A percentile compares a stretch with the other conserved stretches of the same genome.
Conservation (phyloP, 768 basidiomycete genomes). For the Psilocybe azurescens region DNA sequence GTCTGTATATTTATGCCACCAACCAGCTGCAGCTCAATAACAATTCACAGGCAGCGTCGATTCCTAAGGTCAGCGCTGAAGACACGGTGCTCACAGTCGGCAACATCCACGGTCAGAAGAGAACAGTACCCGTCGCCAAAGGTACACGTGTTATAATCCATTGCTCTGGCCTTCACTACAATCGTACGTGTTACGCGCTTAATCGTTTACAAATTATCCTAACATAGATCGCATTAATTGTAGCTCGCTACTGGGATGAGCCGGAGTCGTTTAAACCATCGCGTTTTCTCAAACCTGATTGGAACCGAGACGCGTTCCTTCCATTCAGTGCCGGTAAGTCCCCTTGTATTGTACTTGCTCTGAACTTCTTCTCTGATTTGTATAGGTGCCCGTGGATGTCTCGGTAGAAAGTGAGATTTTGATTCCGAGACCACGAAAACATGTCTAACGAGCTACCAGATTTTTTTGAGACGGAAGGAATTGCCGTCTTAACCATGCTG, state of each 20-base stretch:
- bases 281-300: slow-evolving; percentile 52
- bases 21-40: background rate
- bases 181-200: slow-evolving; percentile 39
- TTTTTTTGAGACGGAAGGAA: slow-evolving; percentile 55
- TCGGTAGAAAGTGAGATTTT: slow-evolving; percentile 26
- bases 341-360: no score
- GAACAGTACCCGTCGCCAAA: slow-evolving; percentile 45
- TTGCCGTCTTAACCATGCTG: slow-evolving; percentile 53
- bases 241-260: slow-evolving; percentile 59
- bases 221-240: slow-evolving; percentile 18
- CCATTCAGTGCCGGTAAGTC: slow-evolving; percentile 50
- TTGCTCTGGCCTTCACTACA: slow-evolving; percentile 52
- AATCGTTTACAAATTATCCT: background rate
- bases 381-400: slow-evolving; percentile 24
- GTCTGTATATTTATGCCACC: background rate
- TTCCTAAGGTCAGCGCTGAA: slow-evolving; percentile 50
- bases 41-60: background rate
- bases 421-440: background rate
- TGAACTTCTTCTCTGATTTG: background rate
- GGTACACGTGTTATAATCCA: slow-evolving; percentile 42
- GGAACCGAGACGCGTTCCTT: slow-evolving; percentile 56
- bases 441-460: slow-evolving; percentile 15
- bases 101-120: slow-evolving; percentile 42
- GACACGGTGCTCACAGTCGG: slow-evolving; percentile 45
- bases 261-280: slow-evolving; percentile 49